Evolutionary conservation across 441 rosid genomes (phyloP).

Genomic region (Breynia disticha): DNA sequence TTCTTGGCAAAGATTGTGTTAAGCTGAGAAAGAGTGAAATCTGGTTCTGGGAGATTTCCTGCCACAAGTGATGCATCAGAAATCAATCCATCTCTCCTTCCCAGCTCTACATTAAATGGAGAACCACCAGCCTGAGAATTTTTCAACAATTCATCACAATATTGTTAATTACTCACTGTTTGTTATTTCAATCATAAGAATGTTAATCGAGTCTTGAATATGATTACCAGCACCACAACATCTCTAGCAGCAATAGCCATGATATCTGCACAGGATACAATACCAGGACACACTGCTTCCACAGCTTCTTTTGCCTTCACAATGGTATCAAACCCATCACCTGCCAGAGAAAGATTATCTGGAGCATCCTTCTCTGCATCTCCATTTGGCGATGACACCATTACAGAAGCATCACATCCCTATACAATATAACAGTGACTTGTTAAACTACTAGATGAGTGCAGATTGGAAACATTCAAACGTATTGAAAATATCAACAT

Average conservation of each 20-base stretch:
- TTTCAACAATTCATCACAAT: neutral
- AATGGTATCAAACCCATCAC: slow-evolving; percentile 66
- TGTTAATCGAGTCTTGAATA: neutral
- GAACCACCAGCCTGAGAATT: slow-evolving; percentile 62
- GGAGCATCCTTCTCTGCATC: slow-evolving; percentile 57
- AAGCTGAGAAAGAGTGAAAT: slow-evolving; percentile 37
- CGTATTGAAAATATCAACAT: too few relatives aligned
- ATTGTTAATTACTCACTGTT: too few relatives aligned
- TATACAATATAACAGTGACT: slow-evolving; percentile 3
- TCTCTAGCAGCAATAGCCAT: slow-evolving; percentile 74
- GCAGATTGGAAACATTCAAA: too few relatives aligned
- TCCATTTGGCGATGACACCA: slow-evolving; percentile 41
- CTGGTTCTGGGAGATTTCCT: slow-evolving; percentile 63
- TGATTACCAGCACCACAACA: slow-evolving; percentile 46
- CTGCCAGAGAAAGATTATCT: slow-evolving; percentile 41
- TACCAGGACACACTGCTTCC: slow-evolving; percentile 51
- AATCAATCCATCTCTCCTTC: slow-evolving; percentile 58
- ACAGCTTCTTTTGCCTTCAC: slow-evolving; percentile 58
- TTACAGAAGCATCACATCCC: slow-evolving; percentile 79
- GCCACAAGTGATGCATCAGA: slow-evolving; percentile 49
- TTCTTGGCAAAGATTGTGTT: slow-evolving; percentile 35
- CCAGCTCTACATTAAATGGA: slow-evolving; percentile 61
- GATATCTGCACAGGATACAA: slow-evolving; percentile 77
- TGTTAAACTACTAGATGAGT: too few relatives aligned
- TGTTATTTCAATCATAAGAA: neutral